Base-by-base conservation (phyloP, 2,329 filamentous ascomycete species). In the Colletotrichum plurivorum region DNA sequence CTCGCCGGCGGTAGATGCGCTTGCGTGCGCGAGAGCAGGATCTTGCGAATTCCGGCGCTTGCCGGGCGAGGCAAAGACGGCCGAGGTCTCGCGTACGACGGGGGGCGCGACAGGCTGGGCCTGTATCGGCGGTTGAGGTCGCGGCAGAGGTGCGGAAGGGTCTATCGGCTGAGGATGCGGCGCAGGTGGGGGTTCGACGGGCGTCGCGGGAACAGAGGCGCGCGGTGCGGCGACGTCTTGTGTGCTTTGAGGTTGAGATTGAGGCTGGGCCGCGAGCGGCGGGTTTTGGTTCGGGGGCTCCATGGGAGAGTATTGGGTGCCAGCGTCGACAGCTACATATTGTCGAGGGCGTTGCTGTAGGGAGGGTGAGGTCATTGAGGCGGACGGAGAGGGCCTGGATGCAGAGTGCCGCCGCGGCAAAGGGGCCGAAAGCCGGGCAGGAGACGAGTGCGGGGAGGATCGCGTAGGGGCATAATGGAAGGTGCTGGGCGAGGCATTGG, bases 401-500 rank as follows among this genome's bases (percentile, higher is more conserved):
- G 67, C 62, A 69, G 67, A 83, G 71, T 79, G 80, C 70, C 80
- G 80, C 71, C 81, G 79, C 75, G 80, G 79, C 74, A 83, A 74
- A 59, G 80, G 77, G 71, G 80, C 78, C 71, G 78, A 78, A 75
- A 80, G 79, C 77, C 82, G 81, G 69, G 82, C 74, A 65, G 78
- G 76, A 73, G 79, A 83, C 69, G 80, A 80, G 72, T 76, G 77
- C 71, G 81, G 81, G 71, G 82, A 82, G 73, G 79, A 80, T 71
- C 76, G 77, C 73, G 81, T 78, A 79, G 85, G 79, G 74, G 82
- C 83, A 84, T 85, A 85, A 75, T 84, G 83, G 76, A 84, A 82
- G 74, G 80, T 79, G 74, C 75, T 79, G 71, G 86, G 85, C 58
- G 87, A 88, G 76, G 84, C 82, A 83, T 84, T 87, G 80, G 84